Evolutionary conservation across 352 stramenopile species (phyloP).

Genomic region (Globisporangium perplexum): DNA sequence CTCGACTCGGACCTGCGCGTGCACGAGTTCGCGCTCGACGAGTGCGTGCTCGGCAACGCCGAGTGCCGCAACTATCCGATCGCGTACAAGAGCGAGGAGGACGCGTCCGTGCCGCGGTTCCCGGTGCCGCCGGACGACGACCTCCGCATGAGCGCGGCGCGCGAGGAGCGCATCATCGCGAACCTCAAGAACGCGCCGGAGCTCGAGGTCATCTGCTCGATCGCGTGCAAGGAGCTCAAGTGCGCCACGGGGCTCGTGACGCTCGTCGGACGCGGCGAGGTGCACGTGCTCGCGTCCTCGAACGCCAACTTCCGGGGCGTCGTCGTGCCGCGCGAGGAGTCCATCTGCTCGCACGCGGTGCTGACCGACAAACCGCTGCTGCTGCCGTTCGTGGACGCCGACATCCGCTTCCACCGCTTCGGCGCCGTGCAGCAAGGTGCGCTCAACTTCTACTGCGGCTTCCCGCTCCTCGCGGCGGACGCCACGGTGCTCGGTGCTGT

Average conservation of each 20-base stretch:
- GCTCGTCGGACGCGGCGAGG: slow-evolving; percentile 28
- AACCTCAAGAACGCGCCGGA: slow-evolving; percentile 45
- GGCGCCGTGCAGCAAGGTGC: slow-evolving; percentile 25
- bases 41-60: slow-evolving; percentile 19
- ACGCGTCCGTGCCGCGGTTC: slow-evolving; percentile 1
- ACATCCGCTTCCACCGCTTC: slow-evolving; percentile 51
- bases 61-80: slow-evolving; percentile 32
- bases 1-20: slow-evolving; percentile 7
- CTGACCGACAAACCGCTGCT: slow-evolving; percentile 52
- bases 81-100: slow-evolving; percentile 14
- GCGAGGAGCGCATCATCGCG: slow-evolving; percentile 21
- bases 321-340: slow-evolving; percentile 34
- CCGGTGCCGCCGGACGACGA: slow-evolving; percentile 39
- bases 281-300: slow-evolving; percentile 42
- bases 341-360: slow-evolving; percentile 52
- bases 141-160: slow-evolving; percentile 28
- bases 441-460: slow-evolving; percentile 60
- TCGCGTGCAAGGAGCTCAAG: slow-evolving; percentile 40
- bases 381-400: slow-evolving; percentile 43
- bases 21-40: slow-evolving; percentile 5
- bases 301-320: slow-evolving; percentile 21
- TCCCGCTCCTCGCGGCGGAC: slow-evolving; percentile 36
- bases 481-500: slow-evolving; percentile 39
- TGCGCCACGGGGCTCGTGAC: slow-evolving; percentile 45
- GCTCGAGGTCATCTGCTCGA: slow-evolving; percentile 55